Base-by-base conservation (phyloP, 305 asterid genomes). In the Fraxinus baroniana region DNA sequence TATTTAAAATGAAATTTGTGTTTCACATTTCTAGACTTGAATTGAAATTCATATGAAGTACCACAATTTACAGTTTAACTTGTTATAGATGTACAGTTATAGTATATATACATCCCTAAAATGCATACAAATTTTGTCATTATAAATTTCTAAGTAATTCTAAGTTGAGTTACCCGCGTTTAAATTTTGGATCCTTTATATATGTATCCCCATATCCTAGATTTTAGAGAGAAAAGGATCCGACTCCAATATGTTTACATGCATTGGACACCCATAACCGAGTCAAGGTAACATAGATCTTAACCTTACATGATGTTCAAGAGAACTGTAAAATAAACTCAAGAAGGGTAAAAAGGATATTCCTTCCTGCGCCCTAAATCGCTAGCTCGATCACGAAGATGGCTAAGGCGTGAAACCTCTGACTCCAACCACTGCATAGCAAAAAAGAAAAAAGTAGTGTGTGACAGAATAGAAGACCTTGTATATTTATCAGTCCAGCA, bases 301-400 rank as follows among this genome's bases (percentile, higher is more conserved):
- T 46, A 46, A 13, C 74, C 74, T 28, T 10, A 12, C 18, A 68
- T 3, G 12, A 26, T 28, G 74, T 68, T 28, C 20, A 28, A 7
- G 74, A 26, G 37, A 28, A 68, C 74, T 68, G n/a, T 46, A 3
- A 13, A 46, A 46, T 3, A 77, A 68, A 73, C 37, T 46, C 62
- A 35, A 81, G 78, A n/a, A 7, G 18, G 37, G 41, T 4, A 68
- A 68, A 64, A 94, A 96, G 98, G 99, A 96, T 94, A 96, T 96
- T 94, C 98, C 82, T 96, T 96, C 86, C 94, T 90, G 68, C 93
- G 99, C 84, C 99, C 99, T 87, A 90, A 83, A 86, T 94, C 99
- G 85, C 99, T 96, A 62, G 99, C 99, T 37, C 99, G 92, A 88
- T 96, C 99, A 83, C 99, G 96, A 86, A 96, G 98, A 92, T 96